A percentile compares a stretch with the other conserved stretches of the same genome.
phyloP scores from a whole-genome alignment of 768 basidiomycete species.

The Holtermanniella nyarrowii region DNA sequence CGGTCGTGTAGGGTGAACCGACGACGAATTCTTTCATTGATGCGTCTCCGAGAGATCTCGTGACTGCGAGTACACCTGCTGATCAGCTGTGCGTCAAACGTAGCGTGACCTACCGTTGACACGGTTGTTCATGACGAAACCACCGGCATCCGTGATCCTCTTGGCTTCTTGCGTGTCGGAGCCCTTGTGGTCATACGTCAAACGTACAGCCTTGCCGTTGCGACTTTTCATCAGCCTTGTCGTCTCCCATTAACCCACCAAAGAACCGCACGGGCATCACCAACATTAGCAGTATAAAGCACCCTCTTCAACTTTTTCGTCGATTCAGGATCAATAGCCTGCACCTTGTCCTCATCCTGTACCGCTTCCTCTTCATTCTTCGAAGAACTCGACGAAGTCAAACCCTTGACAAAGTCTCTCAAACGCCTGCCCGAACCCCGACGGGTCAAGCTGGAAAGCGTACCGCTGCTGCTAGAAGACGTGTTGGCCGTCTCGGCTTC shows the following conservation, averaged over 20 bases:
- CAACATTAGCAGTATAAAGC: constrained; percentile 90
- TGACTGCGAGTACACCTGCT: constrained; percentile 73
- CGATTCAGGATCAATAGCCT: constrained; percentile 52
- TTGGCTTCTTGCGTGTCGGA: constrained; percentile 95
- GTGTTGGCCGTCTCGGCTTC: constrained; percentile 21
- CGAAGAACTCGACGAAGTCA: constrained; percentile 16
- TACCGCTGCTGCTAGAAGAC: constrained; percentile 4
- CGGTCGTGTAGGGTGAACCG: constrained; percentile 96
- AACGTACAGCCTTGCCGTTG: constrained; percentile 73
- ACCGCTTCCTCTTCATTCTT: constrained; percentile 13
- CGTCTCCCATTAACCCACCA: constrained; percentile 44
- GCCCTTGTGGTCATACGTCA: constrained; percentile 99
- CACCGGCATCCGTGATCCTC: constrained; percentile 92
- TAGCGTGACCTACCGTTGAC: constrained; percentile 61
- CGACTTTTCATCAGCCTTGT: constrained; percentile 44
- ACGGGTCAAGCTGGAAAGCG: constrained; percentile 6
- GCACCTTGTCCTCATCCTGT: constrained; percentile 38
- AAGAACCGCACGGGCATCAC: constrained; percentile 88
- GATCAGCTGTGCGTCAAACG: neutral
- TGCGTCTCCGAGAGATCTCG: constrained; percentile 87
- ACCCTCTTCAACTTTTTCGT: constrained; percentile 52
- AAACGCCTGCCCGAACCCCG: constrained; percentile 28
- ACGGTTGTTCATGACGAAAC: constrained; percentile 96
- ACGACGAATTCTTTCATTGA: constrained; percentile 99
- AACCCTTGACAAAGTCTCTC: constrained; percentile 34